These are phyloP conservation scores for Hypoxylon sp. DNA, from an alignment of 2,329 filamentous ascomycete species.

Conservation along the genomic window DNA sequence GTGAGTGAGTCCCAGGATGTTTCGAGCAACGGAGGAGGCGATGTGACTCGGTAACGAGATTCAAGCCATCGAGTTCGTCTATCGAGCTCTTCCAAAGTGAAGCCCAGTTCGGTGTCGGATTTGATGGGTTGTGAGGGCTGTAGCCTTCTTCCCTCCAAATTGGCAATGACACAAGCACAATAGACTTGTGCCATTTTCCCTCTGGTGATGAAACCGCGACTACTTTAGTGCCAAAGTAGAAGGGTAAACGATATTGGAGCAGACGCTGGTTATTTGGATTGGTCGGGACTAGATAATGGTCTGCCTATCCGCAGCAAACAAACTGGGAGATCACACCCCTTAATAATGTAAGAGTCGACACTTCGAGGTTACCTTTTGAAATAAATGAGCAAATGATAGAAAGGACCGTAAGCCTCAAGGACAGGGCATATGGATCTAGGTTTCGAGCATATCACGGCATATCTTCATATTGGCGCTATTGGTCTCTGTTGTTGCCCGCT, in stretches of 20 bases:
- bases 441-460: conserved; percentile 14
- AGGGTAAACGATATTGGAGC: background rate
- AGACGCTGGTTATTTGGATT: background rate
- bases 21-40: conserved; percentile 48
- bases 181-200: conserved; percentile 42
- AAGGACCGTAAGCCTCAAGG: conserved; percentile 21
- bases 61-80: conserved; percentile 46
- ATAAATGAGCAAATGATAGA: conserved; percentile 13
- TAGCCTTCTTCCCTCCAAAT: conserved; percentile 44
- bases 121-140: conserved; percentile 5
- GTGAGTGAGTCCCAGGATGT: conserved; percentile 48
- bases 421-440: conserved; percentile 1
- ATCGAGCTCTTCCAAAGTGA: conserved; percentile 44
- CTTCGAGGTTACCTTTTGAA: background rate
- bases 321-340: conserved; percentile 20
- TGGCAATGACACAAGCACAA: conserved; percentile 47
- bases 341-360: conserved; percentile 20
- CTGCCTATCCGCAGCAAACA: conserved; percentile 8
- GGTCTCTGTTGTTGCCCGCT: conserved; percentile 17
- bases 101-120: background rate
- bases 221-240: conserved; percentile 2
- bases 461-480: conserved; percentile 19
- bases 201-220: background rate
- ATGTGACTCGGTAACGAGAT: conserved; percentile 24
- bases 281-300: background rate